Evolutionary conservation across 192 early-diverging fungal species (phyloP), one percentile per base, ranked within the genome.

Genomic region (Coemansia asiatica): DNA sequence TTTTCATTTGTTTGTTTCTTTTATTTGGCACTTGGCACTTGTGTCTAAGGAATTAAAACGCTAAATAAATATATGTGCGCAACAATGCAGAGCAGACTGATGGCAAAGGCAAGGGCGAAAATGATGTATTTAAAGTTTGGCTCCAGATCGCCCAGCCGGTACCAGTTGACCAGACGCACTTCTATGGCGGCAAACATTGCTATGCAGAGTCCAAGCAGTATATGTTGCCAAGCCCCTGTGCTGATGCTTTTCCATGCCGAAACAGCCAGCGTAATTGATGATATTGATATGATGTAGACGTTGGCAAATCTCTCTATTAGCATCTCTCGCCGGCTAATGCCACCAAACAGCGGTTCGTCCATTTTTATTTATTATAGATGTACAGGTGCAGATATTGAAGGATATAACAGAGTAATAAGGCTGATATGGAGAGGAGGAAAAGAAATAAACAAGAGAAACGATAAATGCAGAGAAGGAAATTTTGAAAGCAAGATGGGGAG

Each of bases 61-160:
- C 64, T 56, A 27, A 74, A 84, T 60, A 84, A 84, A 33, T 85
- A 85, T 61, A 84, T 49, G 54, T 75, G 76, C 26, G 83, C 83
- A 12, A 74, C 31, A 2, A 73, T 56, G 61, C 79, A 72, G 6
- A 84, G 69, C 23, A 85, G 38, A 0, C 60, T 38, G 13, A 84
- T 61, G 35, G 71, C 27, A 16, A 70, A 47, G 38, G 55, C 80
- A 29, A 84, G 63, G 1, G 60, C 54, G 16, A 75, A 36, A 15
- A 85, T 75, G 13, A 84, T 40, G 60, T 47, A 66, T 31, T 74
- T 72, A 54, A 85, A 85, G 12, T 68, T 27, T 0, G 84, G 84
- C 58, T 85, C 84, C 19, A 85, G 69, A 61, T 85, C 84, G 63
- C 84, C 84, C n/a, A 68, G 57, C 27, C 84, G 75, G 60, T 84